Percentiles rank a stretch among this genome's conserved stretches.
Conservation (phyloP, 768 basidiomycete species). For the Kwoniella pini region DNA sequence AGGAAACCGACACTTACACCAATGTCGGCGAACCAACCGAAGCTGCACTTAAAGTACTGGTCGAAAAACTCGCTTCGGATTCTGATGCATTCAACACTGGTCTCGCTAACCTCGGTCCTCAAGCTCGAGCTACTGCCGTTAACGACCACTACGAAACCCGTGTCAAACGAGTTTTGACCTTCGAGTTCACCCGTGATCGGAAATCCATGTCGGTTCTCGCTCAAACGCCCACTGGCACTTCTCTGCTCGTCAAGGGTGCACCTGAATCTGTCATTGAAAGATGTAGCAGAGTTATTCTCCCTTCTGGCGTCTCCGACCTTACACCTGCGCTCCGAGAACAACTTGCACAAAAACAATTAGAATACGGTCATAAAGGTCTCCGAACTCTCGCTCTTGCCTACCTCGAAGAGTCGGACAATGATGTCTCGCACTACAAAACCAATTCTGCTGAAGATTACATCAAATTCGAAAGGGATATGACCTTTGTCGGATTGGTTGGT, state of each 20-base stretch:
- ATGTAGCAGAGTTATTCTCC: slow-evolving; percentile 60
- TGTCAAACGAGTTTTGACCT: slow-evolving; percentile 81
- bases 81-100: slow-evolving; percentile 60
- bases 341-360: slow-evolving; percentile 66
- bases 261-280: slow-evolving; percentile 92
- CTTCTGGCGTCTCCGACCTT: slow-evolving; percentile 66
- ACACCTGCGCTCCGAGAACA: slow-evolving; percentile 63
- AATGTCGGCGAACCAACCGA: slow-evolving; percentile 97
- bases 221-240: slow-evolving; percentile 61
- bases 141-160: slow-evolving; percentile 76
- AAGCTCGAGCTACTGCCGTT: slow-evolving; percentile 74
- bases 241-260: slow-evolving; percentile 91
- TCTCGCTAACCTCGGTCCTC: slow-evolving; percentile 62
- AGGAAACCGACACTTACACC: slow-evolving; percentile 77
- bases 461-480: slow-evolving; percentile 85
- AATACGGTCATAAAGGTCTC: slow-evolving; percentile 78
- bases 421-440: slow-evolving; percentile 77
- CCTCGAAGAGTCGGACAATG: slow-evolving; percentile 71
- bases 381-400: slow-evolving; percentile 91
- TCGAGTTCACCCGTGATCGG: slow-evolving; percentile 96
- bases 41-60: slow-evolving; percentile 90
- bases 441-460: slow-evolving; percentile 78
- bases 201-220: slow-evolving; percentile 99
- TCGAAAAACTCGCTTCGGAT: slow-evolving; percentile 84
- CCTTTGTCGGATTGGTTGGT: slow-evolving; percentile 91